Evolutionary conservation across 495 filamentous ascomycete species (phyloP).

Genomic region (Neurospora pannonica): DNA sequence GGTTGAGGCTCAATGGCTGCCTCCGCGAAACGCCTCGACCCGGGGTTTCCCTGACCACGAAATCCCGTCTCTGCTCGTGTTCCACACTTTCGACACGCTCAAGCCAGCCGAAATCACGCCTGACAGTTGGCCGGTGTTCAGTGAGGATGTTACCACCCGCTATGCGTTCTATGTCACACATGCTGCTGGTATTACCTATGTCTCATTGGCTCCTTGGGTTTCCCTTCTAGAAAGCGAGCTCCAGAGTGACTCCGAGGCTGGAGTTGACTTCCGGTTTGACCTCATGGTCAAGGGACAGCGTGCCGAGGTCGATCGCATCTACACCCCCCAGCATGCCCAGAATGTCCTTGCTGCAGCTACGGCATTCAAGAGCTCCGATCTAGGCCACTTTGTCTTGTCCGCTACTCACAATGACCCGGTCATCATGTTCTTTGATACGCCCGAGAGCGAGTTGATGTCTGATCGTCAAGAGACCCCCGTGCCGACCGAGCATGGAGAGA

Average conservation of each 20-base stretch:
- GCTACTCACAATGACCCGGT: slow-evolving; percentile 52
- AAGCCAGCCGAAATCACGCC: slow-evolving; percentile 39
- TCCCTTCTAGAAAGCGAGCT: slow-evolving; percentile 70
- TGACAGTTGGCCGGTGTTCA: slow-evolving; percentile 63
- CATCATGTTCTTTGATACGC: slow-evolving; percentile 57
- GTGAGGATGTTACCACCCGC: slow-evolving; percentile 57
- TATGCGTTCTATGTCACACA: slow-evolving; percentile 76
- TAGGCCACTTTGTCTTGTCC: slow-evolving; percentile 74
- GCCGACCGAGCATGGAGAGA: slow-evolving; percentile 12
- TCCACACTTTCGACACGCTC: slow-evolving; percentile 53
- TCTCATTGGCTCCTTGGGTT: slow-evolving; percentile 67
- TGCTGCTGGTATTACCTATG: slow-evolving; percentile 54
- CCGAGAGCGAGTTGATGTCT: slow-evolving; percentile 34
- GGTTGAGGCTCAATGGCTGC: slow-evolving; percentile 79
- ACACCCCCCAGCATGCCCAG: slow-evolving; percentile 35
- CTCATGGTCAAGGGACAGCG: slow-evolving; percentile 55
- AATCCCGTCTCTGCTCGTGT: slow-evolving; percentile 34
- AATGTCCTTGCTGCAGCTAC: slow-evolving; percentile 48
- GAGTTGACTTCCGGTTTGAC: slow-evolving; percentile 63
- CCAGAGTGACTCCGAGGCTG: slow-evolving; percentile 50
- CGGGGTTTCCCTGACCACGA: slow-evolving; percentile 24
- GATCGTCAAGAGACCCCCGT: slow-evolving; percentile 20
- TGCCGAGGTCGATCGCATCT: slow-evolving; percentile 51
- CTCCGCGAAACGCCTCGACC: slow-evolving; percentile 38
- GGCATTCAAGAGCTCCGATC: slow-evolving; percentile 60